These are phyloP conservation scores for Mycena albidolilacea DNA, from an alignment of 768 basidiomycete genomes.

Conservation along the genomic window DNA sequence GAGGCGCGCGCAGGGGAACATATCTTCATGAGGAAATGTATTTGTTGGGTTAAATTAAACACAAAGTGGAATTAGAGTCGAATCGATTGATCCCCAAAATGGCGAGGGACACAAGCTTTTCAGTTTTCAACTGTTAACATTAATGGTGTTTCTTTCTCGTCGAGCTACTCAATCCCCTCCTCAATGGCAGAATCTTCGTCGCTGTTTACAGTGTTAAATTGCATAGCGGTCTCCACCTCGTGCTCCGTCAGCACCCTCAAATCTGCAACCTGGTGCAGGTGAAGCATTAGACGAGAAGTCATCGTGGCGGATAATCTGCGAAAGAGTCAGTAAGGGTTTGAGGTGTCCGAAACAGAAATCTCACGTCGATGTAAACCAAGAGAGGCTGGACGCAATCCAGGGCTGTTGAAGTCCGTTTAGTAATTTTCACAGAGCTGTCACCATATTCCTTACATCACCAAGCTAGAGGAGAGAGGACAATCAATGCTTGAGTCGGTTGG, in stretches of 20 bases:
- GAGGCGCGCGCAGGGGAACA: too few relatives aligned
- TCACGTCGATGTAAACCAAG: not conserved
- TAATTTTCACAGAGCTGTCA: not conserved
- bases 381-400: not conserved
- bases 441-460: not conserved
- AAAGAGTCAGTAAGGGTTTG: not conserved
- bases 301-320: not conserved
- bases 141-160: too few relatives aligned
- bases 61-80: too few relatives aligned
- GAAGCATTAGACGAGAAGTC: slow-evolving; percentile 1
- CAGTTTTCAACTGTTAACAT: too few relatives aligned
- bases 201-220: not conserved
- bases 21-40: too few relatives aligned
- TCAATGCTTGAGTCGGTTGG: not conserved
- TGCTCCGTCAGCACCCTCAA: not conserved
- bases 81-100: too few relatives aligned
- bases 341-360: not conserved
- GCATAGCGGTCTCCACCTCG: not conserved
- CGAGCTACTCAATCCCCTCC: too few relatives aligned
- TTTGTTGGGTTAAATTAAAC: too few relatives aligned
- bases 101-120: too few relatives aligned
- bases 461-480: not conserved
- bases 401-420: not conserved
- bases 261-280: slow-evolving; percentile 3
- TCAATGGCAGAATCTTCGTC: too few relatives aligned